Evolutionary conservation across 495 filamentous ascomycete species (phyloP).

Genomic region (Xylaria scruposa): DNA sequence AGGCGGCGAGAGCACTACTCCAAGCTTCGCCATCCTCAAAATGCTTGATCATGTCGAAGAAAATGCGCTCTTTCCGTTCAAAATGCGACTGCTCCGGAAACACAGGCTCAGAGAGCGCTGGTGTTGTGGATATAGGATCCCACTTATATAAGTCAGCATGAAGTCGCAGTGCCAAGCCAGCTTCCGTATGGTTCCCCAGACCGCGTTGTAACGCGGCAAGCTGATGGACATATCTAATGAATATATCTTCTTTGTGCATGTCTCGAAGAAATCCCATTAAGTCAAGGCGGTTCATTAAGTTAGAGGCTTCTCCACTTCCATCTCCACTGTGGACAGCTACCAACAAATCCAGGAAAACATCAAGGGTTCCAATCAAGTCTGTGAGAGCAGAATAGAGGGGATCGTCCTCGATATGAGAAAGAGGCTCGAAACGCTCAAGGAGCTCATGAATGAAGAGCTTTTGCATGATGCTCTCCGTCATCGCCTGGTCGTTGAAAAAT

Average conservation of each 20-base stretch:
- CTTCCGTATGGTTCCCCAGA: conserved; percentile 83
- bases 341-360: conserved; percentile 89
- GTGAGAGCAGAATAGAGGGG: conserved; percentile 77
- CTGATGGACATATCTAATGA: conserved; percentile 95
- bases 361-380: conserved; percentile 79
- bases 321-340: conserved; percentile 89
- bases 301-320: conserved; percentile 70
- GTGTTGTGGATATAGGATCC: conserved; percentile 74
- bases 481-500: conserved; percentile 86
- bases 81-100: conserved; percentile 89
- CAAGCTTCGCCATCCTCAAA: conserved; percentile 94
- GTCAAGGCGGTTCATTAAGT: conserved; percentile 83
- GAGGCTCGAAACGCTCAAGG: conserved; percentile 76
- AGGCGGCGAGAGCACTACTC: conserved; percentile 87
- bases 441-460: conserved; percentile 92
- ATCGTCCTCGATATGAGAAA: conserved; percentile 70
- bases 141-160: conserved; percentile 95
- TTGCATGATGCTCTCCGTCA: conserved; percentile 87
- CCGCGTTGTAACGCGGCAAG: conserved; percentile 79
- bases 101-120: conserved; percentile 71
- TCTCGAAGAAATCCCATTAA: conserved; percentile 97
- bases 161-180: conserved; percentile 85
- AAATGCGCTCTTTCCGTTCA: conserved; percentile 90
- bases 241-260: conserved; percentile 97
- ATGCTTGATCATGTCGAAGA: conserved; percentile 91